Evolutionary conservation across 306 rosid genomes (phyloP), one percentile per base, ranked within the genome.

Genomic region (Malus fusca): DNA sequence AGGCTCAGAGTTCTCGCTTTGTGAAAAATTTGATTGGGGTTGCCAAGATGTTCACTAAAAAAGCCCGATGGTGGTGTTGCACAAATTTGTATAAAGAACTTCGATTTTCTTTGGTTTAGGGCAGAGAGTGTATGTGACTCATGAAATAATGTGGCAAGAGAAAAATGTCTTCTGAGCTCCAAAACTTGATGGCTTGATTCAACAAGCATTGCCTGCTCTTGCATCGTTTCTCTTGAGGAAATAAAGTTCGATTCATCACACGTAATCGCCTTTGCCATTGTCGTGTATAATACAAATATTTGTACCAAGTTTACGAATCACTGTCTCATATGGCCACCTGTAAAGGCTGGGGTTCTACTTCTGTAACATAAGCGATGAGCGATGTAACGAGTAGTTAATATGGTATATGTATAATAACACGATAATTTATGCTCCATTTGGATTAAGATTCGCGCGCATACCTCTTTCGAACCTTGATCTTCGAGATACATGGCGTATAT

Each of bases 381-480:
- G 0, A 31, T 6, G 30, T 55, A 6, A 35, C 6, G 37, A 19
- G 12, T 30, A 7, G 48, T 31, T 65, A 31, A 48, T 21, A 22
- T 65, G 30, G 0, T 8, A n/a, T 3, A 3, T 33, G 19, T 66
- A 2, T 21, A 30, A 48, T 15, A 48, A 48, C 53, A 1, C 2
- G 0, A 2, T 10, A 10, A 6, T 33, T 35, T 19, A 66, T 33
- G 26, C 26, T 66, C 46, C 3, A 33, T 9, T 1, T 8, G 22
- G 48, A 25, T 59, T 3, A 21, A 12, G 46, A 42, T 12, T 61
- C 10, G 42, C 13, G 14, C 2, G 18, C 40, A 44, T 90, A 91
- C 98, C 97, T 90, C 82, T 89, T 88, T 92, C 94, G 53, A 96
- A 88, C 22, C 99, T 96, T 68, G 99, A 90, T 82, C 82, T 88